These are phyloP conservation scores for Phytophthora europaea DNA, from an alignment of 352 stramenopile species.

Conservation along the genomic window DNA sequence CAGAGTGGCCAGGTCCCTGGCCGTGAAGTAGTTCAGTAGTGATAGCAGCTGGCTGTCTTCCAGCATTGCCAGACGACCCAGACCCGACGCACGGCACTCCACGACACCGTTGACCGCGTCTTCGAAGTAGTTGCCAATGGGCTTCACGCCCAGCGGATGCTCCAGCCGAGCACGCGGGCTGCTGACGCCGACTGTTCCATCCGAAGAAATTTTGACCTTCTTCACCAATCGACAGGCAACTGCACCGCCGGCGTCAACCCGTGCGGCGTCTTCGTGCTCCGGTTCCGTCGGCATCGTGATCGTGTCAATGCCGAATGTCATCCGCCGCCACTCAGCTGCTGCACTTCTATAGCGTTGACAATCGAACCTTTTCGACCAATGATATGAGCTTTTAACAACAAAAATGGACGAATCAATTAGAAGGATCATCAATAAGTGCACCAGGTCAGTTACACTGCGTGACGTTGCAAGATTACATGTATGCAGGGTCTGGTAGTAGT, in stretches of 20 bases:
- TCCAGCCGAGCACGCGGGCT: slow-evolving; percentile 35
- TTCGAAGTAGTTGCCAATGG: slow-evolving; percentile 84
- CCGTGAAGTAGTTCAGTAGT: slow-evolving; percentile 70
- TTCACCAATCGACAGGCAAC: slow-evolving; percentile 41
- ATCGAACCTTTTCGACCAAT: slow-evolving; percentile 21
- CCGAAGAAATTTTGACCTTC: slow-evolving; percentile 33
- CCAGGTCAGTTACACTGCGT: too few species aligned
- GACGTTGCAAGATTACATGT: too few species aligned
- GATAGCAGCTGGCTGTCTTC: slow-evolving; percentile 74
- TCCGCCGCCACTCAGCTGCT: slow-evolving; percentile 31
- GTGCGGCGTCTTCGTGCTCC: slow-evolving; percentile 21
- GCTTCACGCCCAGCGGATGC: slow-evolving; percentile 87
- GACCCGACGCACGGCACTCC: slow-evolving; percentile 66
- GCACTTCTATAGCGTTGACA: slow-evolving; percentile 37
- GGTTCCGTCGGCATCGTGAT: slow-evolving; percentile 16
- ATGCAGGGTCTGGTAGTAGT: too few species aligned
- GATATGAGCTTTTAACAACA: background rate
- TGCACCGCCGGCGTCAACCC: slow-evolving; percentile 15
- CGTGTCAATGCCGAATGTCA: slow-evolving; percentile 31
- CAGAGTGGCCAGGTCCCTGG: slow-evolving; percentile 58
- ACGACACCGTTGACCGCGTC: slow-evolving; percentile 67
- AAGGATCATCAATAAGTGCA: too few species aligned
- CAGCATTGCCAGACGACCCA: slow-evolving; percentile 64
- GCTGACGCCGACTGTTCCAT: background rate
- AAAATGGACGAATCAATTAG: too few species aligned